Base-by-base conservation (phyloP, 2,329 filamentous ascomycete species). In the Epichloe sp. region DNA sequence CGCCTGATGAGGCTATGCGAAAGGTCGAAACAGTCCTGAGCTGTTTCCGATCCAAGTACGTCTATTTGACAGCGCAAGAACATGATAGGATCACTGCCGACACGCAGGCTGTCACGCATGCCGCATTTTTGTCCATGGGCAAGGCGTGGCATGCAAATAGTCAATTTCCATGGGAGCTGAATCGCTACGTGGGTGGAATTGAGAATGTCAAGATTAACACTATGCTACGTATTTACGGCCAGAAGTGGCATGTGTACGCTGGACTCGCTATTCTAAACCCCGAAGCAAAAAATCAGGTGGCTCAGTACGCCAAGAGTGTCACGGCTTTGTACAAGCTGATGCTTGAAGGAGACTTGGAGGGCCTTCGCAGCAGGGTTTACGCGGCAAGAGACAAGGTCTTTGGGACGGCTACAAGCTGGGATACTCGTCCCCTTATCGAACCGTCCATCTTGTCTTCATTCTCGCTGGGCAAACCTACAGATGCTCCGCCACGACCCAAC, bases 181-280 rank as follows among this genome's bases (percentile, higher is more conserved):
- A 83, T n/a, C 88, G 93, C 56, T 98, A 97, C 68, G 82, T 96
- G 4, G 93, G 93, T 53, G 94, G 93, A 49, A 95, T 98, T 62
- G 93, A 98, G 69, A 98, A 98, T 67, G 91, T 97, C 61, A 98
- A 98, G 72, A 95, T 97, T 73, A 98, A 98, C 71, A 83, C 97
- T 59, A 97, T 89, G 59, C 74, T 98, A 58, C 89, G 93, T 60
- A 97, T 98, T 71, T 98, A 97, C 72, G 84, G 85, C 54, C 95
- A 96, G 68, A 98, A 97, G 69, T 98, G 94, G 94, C 94, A 98
- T 72, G 93, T 98, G 52, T 98, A 98, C 67, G 93, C 93, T 19
- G 93, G 93, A 0, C 83, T 98, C 8, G 93, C 94, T 11, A 98
- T 98, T 63, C 78, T 98, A 53, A 98, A 98, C 66, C 93, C 93